phyloP scores from a whole-genome alignment of 225 moss, liverwort and hornwort species.

The Pleurozium schreberi region DNA sequence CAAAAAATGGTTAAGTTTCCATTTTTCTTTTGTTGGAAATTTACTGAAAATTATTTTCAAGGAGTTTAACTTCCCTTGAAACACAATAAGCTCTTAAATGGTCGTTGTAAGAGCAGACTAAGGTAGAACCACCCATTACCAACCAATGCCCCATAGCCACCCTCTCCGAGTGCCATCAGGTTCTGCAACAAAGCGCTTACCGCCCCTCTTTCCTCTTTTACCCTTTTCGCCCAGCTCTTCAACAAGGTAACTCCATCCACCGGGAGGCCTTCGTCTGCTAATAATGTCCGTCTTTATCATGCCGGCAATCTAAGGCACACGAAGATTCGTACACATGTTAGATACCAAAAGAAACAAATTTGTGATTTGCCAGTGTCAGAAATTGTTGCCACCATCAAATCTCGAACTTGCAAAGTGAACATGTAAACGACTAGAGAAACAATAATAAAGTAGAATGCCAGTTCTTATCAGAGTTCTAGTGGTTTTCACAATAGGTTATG shows the following conservation, averaged over 20 bases:
- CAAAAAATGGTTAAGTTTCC: too few species aligned
- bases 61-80: too few species aligned
- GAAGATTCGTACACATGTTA: neutral
- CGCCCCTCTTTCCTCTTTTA: conserved; percentile 83
- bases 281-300: conserved; percentile 46
- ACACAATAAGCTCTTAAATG: too few species aligned
- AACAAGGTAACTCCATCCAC: conserved; percentile 88
- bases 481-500: neutral
- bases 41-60: too few species aligned
- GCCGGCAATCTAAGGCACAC: conserved; percentile 43
- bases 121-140: too few species aligned
- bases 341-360: neutral
- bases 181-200: conserved; percentile 77
- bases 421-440: neutral
- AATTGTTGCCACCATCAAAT: neutral
- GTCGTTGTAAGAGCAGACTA: too few species aligned
- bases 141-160: too few species aligned
- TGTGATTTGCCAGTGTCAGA: neutral
- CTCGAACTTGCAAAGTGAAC: neutral
- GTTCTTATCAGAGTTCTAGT: neutral
- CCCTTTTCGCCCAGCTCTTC: conserved; percentile 87
- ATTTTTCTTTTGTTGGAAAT: too few species aligned
- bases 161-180: conserved; percentile 78
- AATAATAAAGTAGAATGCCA: neutral
- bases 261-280: conserved; percentile 65